Percentiles rank a stretch among this genome's conserved stretches.
These are phyloP conservation scores for Psidium friedrichsthalianum DNA, from an alignment of 345 rosid genomes.

Conservation along the genomic window DNA sequence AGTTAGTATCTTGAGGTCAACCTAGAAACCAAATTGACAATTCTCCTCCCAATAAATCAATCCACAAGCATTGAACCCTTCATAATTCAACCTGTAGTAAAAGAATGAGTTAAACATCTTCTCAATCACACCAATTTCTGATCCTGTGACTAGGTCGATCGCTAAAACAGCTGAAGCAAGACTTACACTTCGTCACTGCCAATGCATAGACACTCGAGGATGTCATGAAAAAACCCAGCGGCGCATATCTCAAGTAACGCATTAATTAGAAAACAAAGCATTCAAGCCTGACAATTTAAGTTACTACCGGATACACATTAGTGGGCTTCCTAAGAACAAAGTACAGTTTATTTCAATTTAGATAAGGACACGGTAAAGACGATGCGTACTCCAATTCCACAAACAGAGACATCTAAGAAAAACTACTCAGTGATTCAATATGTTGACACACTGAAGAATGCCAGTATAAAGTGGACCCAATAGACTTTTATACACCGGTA, in stretches of 20 bases:
- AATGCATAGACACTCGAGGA: background rate
- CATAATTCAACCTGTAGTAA: background rate
- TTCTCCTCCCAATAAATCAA: background rate
- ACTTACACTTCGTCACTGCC: background rate
- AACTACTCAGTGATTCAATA: background rate
- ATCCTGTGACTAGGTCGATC: background rate
- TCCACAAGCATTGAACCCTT: background rate
- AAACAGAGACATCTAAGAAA: background rate
- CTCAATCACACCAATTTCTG: background rate
- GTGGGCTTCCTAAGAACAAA: background rate
- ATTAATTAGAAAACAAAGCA: background rate
- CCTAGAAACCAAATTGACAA: background rate
- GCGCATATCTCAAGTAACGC: background rate
- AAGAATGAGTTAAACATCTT: background rate
- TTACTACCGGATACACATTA: background rate
- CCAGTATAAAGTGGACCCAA: background rate
- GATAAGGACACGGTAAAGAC: background rate
- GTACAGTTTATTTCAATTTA: background rate
- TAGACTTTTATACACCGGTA: background rate
- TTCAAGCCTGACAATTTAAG: background rate
- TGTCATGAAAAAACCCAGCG: background rate
- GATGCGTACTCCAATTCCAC: background rate
- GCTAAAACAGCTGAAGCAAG: background rate
- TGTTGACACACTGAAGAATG: background rate
- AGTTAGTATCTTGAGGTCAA: background rate